A percentile compares a stretch with the other conserved stretches of the same genome.
These are phyloP conservation scores for Verticillium klebahnii DNA, from an alignment of 2,329 filamentous ascomycete genomes.

Conservation along the genomic window DNA sequence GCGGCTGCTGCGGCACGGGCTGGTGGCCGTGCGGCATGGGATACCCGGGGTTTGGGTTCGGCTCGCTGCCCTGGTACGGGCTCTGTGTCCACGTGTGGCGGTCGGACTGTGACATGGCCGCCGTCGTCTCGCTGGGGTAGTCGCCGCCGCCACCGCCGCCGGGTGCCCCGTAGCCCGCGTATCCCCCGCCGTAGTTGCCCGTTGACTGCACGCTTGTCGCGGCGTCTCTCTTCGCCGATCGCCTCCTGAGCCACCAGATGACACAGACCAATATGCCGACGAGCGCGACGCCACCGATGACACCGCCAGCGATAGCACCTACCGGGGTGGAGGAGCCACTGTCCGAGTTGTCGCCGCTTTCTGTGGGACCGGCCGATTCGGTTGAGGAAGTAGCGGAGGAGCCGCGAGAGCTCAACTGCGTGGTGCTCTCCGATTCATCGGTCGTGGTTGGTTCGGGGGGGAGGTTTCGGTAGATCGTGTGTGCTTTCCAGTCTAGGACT, in stretches of 20 bases:
- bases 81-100: not conserved
- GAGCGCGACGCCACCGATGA: not conserved
- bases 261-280: not conserved
- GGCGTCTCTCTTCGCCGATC: not conserved
- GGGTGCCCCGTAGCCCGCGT: not conserved
- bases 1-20: not conserved
- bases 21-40: not conserved
- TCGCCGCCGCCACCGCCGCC: not conserved
- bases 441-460: not conserved
- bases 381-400: not conserved
- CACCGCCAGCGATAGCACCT: conserved; percentile 1
- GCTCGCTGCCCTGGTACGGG: not conserved
- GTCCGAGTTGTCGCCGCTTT: not conserved
- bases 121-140: not conserved
- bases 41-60: not conserved
- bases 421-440: not conserved
- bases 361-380: not conserved
- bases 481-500: not conserved
- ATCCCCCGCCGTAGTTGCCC: not conserved
- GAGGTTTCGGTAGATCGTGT: not conserved
- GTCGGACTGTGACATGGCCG: not conserved
- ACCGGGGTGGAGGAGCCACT: not conserved
- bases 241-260: not conserved
- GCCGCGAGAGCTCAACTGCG: not conserved
- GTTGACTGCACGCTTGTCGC: not conserved